Conservation (phyloP, 1,284 basidiomycete genomes). For the Ganoderma meredithae region DNA sequence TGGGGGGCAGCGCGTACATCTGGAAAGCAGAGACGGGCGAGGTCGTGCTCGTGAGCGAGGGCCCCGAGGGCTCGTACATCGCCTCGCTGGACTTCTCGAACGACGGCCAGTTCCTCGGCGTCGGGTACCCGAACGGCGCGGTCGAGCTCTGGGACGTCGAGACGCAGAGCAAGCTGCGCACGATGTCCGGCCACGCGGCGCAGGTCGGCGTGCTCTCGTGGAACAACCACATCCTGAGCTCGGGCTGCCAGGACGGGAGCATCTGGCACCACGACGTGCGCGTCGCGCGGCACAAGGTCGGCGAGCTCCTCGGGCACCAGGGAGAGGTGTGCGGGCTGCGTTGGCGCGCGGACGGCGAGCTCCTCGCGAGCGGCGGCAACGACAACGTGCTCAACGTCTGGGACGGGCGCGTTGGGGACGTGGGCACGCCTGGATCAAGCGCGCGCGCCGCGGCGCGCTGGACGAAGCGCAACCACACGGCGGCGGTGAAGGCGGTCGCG, state of each 20-base stretch:
- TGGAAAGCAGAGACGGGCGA: slow-evolving; percentile 29
- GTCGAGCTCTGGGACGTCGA: slow-evolving; percentile 98
- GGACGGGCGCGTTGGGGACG: slow-evolving; percentile 84
- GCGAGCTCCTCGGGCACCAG: slow-evolving; percentile 87
- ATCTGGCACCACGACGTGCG: slow-evolving; percentile 97
- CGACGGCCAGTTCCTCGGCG: slow-evolving; percentile 87
- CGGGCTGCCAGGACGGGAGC: slow-evolving; percentile 89
- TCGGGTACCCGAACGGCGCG: slow-evolving; percentile 86
- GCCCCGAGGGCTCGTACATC: slow-evolving; percentile 54
- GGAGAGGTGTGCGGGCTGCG: slow-evolving; percentile 89
- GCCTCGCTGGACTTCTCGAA: slow-evolving; percentile 87
- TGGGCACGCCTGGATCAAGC: slow-evolving; percentile 58
- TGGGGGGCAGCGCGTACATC: not conserved
- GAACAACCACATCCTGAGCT: slow-evolving; percentile 87
- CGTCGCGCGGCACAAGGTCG: slow-evolving; percentile 86
- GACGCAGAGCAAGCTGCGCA: slow-evolving; percentile 81
- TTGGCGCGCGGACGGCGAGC: slow-evolving; percentile 85
- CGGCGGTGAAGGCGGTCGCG: slow-evolving; percentile 95
- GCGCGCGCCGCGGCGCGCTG: slow-evolving; percentile 79
- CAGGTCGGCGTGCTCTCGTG: slow-evolving; percentile 87
- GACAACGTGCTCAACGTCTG: slow-evolving; percentile 98
- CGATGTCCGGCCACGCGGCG: slow-evolving; percentile 85
- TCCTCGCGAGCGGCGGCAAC: slow-evolving; percentile 94
- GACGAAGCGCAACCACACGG: slow-evolving; percentile 95
- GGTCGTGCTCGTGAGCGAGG: slow-evolving; percentile 35